Evolutionary conservation across 2,329 filamentous ascomycete species (phyloP).

Genomic region (Fusarium paranaense): DNA sequence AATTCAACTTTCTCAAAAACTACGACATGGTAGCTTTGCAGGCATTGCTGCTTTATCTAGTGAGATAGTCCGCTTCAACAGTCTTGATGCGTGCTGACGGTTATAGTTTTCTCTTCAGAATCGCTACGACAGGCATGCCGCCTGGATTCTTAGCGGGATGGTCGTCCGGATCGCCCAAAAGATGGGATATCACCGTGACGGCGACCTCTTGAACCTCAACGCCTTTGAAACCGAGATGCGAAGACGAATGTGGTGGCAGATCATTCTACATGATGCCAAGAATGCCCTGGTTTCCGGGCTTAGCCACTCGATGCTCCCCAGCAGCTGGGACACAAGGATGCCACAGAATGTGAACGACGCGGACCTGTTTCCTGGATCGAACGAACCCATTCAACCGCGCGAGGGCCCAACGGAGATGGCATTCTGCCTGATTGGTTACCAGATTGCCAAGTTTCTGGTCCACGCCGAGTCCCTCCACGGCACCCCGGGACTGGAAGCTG

Average conservation of each 20-base stretch:
- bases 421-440: conserved; percentile 63
- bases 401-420: conserved; percentile 73
- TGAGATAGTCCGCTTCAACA: conserved; percentile 40
- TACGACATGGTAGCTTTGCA: conserved; percentile 70
- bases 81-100: conserved; percentile 10
- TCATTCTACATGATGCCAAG: conserved; percentile 68
- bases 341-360: conserved; percentile 70
- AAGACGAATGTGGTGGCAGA: conserved; percentile 75
- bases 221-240: conserved; percentile 76
- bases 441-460: conserved; percentile 62
- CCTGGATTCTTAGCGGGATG: conserved; percentile 71
- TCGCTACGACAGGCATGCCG: conserved; percentile 68
- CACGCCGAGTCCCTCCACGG: conserved; percentile 56
- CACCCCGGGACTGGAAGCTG: conserved; percentile 60
- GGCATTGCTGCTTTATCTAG: conserved; percentile 68
- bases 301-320: conserved; percentile 62
- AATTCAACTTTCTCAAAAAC: conserved; percentile 68
- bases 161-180: conserved; percentile 74
- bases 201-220: conserved; percentile 64
- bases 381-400: conserved; percentile 61
- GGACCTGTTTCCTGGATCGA: conserved; percentile 66
- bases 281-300: conserved; percentile 69
- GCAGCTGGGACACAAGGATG: conserved; percentile 66
- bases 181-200: conserved; percentile 75
- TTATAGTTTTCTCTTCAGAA: conserved; percentile 66